These are phyloP conservation scores for Luffa acutangula DNA, from an alignment of 306 rosid genomes.

Conservation along the genomic window DNA sequence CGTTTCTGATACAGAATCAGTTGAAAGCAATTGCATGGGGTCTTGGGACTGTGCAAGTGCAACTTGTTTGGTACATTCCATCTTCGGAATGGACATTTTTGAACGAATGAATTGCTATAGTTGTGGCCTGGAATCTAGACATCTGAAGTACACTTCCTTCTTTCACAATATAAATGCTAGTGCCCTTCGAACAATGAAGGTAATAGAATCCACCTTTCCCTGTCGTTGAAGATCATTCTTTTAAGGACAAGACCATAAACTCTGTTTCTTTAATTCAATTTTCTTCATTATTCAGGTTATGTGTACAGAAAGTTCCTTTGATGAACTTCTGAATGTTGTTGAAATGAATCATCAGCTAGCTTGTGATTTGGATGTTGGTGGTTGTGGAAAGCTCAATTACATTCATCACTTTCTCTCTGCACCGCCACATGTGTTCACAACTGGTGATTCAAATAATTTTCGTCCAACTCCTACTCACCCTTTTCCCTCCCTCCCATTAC, in stretches of 20 bases:
- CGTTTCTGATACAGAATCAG: slow-evolving; percentile 53
- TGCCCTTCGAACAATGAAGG: slow-evolving; percentile 88
- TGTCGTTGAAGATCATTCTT: slow-evolving; percentile 6
- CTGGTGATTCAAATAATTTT: slow-evolving; percentile 39
- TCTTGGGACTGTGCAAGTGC: slow-evolving; percentile 80
- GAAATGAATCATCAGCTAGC: slow-evolving; percentile 88
- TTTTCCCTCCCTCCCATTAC: background rate
- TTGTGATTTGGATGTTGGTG: slow-evolving; percentile 74
- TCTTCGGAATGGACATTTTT: slow-evolving; percentile 80
- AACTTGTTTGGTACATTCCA: slow-evolving; percentile 82
- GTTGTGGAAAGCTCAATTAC: slow-evolving; percentile 86
- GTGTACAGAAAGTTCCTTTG: slow-evolving; percentile 63
- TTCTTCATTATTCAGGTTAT: slow-evolving; percentile 35
- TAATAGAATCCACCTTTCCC: slow-evolving; percentile 21
- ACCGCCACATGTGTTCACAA: slow-evolving; percentile 81
- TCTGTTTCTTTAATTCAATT: slow-evolving; percentile 17
- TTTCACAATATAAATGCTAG: slow-evolving; percentile 91
- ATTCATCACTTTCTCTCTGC: slow-evolving; percentile 81
- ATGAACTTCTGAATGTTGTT: slow-evolving; percentile 67
- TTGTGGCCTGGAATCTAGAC: slow-evolving; percentile 77
- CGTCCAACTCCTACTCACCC: background rate
- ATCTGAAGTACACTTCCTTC: slow-evolving; percentile 87
- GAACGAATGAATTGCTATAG: slow-evolving; percentile 81
- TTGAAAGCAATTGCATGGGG: slow-evolving; percentile 48
- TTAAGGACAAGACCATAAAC: slow-evolving; percentile 1